Percentiles rank a stretch among this genome's conserved stretches.
Evolutionary conservation across 139 green algal genomes (phyloP).

Genomic region (Tetradesmus lagerheimii): DNA sequence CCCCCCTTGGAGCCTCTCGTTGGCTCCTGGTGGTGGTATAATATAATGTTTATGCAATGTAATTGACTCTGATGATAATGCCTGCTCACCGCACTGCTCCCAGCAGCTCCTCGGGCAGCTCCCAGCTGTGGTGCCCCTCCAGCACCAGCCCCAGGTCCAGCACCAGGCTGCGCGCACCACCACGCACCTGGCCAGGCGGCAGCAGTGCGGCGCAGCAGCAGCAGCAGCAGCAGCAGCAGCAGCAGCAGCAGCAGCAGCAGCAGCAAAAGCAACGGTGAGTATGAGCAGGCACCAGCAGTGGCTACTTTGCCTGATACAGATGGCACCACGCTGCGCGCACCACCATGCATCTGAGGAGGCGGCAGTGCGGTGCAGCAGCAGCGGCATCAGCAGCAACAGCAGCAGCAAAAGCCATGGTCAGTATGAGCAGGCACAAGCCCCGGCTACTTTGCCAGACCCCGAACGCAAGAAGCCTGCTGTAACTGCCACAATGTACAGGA

Average conservation of each 20-base stretch:
- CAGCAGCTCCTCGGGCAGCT: slow-evolving; percentile 67
- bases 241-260: slow-evolving; percentile 17
- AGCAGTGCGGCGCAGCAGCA: not conserved
- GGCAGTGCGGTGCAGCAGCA: not conserved
- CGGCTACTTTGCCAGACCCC: no score
- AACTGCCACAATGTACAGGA: no score
- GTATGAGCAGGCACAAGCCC: not conserved
- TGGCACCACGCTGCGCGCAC: no score
- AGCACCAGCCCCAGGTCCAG: slow-evolving; percentile 61
- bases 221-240: slow-evolving; percentile 18
- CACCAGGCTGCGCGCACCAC: slow-evolving; percentile 49
- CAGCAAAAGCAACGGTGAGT: not conserved
- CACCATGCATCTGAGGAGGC: not conserved
- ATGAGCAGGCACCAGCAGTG: not conserved
- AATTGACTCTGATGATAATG: no score
- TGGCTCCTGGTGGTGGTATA: no score
- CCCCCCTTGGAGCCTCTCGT: no score
- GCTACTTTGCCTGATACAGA: no score
- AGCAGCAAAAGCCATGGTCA: not conserved
- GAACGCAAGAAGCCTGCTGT: no score
- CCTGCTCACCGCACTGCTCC: slow-evolving; percentile 48
- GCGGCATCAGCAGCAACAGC: not conserved
- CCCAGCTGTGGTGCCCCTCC: slow-evolving; percentile 53
- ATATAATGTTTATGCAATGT: no score
- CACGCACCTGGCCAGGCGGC: slow-evolving; percentile 43